A percentile compares a stretch with the other conserved stretches of the same genome.
These are phyloP conservation scores for Marasmius tenuissimus DNA, from an alignment of 1,284 basidiomycete genomes.

Conservation along the genomic window DNA sequence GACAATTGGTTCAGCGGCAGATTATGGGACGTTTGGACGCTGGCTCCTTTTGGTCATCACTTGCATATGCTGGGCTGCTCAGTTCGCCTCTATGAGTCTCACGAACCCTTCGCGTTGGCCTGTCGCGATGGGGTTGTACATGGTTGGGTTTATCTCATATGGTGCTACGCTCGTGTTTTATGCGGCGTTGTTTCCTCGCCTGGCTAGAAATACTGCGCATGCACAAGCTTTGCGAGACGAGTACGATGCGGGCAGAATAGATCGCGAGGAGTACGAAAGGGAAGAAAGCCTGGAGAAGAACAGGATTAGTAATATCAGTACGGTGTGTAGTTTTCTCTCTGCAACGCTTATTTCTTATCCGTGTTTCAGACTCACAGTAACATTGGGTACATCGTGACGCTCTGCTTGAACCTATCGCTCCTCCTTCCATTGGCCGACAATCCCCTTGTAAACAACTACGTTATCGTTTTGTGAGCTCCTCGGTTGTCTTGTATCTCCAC, in stretches of 20 bases:
- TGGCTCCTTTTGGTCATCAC: slow-evolving; percentile 76
- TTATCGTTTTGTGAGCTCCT: slow-evolving; percentile 54
- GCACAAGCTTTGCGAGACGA: slow-evolving; percentile 59
- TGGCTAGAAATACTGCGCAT: slow-evolving; percentile 78
- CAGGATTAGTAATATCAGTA: slow-evolving; percentile 82
- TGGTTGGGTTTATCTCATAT: slow-evolving; percentile 78
- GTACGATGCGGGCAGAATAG: slow-evolving; percentile 59
- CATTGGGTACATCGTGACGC: slow-evolving; percentile 68
- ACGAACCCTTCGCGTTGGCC: slow-evolving; percentile 72
- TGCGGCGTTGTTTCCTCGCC: slow-evolving; percentile 78
- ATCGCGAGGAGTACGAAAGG: slow-evolving; percentile 63
- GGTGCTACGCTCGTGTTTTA: slow-evolving; percentile 82
- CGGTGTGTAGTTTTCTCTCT: slow-evolving; percentile 42
- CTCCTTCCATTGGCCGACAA: slow-evolving; percentile 69
- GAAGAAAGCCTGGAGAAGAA: slow-evolving; percentile 86
- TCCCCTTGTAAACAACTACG: slow-evolving; percentile 72
- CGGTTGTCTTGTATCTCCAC: not conserved
- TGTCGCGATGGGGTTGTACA: slow-evolving; percentile 76
- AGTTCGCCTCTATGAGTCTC: slow-evolving; percentile 75
- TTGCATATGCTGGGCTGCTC: slow-evolving; percentile 76
- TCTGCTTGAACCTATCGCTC: slow-evolving; percentile 70
- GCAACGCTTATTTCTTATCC: slow-evolving; percentile 10
- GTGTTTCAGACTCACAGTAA: slow-evolving; percentile 67
- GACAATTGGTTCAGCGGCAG: slow-evolving; percentile 78
- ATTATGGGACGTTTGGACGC: slow-evolving; percentile 78